Evolutionary conservation across 106 monocot species (phyloP), one percentile per base, ranked within the genome.

Genomic region (Phalaenopsis aphrodite): DNA sequence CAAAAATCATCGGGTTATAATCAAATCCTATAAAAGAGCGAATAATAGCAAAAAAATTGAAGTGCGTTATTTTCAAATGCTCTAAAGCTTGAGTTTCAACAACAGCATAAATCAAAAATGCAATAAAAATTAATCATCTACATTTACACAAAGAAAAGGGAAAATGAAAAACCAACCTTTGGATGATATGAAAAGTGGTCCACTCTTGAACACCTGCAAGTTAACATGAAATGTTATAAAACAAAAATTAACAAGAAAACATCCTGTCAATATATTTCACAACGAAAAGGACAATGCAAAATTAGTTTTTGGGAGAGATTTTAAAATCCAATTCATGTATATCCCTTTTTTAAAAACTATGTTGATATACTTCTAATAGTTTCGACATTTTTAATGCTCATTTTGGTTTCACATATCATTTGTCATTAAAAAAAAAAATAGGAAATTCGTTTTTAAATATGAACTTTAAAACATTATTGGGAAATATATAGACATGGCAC

Each of bases 121-220:
- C 39, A 69, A 69, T 69, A 69, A 30, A 39, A 38, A 1, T 64
- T 5, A 38, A 67, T 19, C 8, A 68, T 68, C 36, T 68, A 14
- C 68, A 68, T 11, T 36, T 68, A 7, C 10, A 37, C 68, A 10
- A 68, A 68, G 37, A 36, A 68, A 65, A 52, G 12, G 52, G n/a
- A n/a, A n/a, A 61, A 61, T 5, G 10, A 71, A 80, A 80, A 69
- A 46, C 87, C 82, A 79, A 94, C 94, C 94, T 88, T 94, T 94
- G 8, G 94, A 94, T 72, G 94, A 94, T 83, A 94, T 94, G 85
- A 94, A 91, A 4, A 94, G 88, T 42, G 91, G 90, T 14, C 94
- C 94, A 76, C 91, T 90, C 86, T 94, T 94, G 79, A 91, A 94
- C 23, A 94, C 94, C 94, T 94, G 86, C 42, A 30, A 19, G 77